Percentiles rank a stretch among this genome's conserved stretches.
Evolutionary conservation across 2,329 filamentous ascomycete species (phyloP).

Genomic region (Emergomyces orientalis): DNA sequence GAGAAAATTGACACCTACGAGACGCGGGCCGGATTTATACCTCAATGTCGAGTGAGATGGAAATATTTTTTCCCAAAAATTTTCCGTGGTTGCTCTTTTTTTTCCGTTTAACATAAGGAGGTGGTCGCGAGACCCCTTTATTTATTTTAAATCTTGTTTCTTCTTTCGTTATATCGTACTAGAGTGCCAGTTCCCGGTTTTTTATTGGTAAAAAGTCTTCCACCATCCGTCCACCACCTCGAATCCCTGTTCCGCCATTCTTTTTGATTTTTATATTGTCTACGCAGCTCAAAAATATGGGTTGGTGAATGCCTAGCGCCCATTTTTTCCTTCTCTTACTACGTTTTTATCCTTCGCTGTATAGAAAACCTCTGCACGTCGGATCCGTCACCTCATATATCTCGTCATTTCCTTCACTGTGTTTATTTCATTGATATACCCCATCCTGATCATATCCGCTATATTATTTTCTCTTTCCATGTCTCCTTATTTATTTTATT

Average conservation of each 20-base stretch:
- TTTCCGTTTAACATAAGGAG: not conserved
- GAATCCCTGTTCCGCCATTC: not conserved
- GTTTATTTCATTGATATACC: not conserved
- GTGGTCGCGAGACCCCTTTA: not conserved
- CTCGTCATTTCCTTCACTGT: not conserved
- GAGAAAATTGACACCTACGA: constrained; percentile 26
- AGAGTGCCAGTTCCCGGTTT: not conserved
- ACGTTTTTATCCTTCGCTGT: not conserved
- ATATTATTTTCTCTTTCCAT: not conserved
- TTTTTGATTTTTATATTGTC: not conserved
- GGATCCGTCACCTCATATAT: no score
- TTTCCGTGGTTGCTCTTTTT: not conserved
- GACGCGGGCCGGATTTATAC: constrained; percentile 25
- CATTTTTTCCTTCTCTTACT: not conserved
- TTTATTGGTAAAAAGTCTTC: not conserved
- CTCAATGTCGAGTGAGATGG: constrained; percentile 24
- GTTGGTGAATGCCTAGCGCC: not conserved
- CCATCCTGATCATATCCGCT: not conserved
- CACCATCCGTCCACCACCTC: not conserved
- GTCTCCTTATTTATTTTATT: no score
- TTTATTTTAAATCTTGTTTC: not conserved
- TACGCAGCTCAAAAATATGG: not conserved
- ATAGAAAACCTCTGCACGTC: not conserved
- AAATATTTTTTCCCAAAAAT: not conserved
- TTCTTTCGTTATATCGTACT: not conserved